A percentile compares a stretch with the other conserved stretches of the same genome.
phyloP scores from a whole-genome alignment of 805 yeast genomes.

The Saccharomycopsis oosterbeekiorum region DNA sequence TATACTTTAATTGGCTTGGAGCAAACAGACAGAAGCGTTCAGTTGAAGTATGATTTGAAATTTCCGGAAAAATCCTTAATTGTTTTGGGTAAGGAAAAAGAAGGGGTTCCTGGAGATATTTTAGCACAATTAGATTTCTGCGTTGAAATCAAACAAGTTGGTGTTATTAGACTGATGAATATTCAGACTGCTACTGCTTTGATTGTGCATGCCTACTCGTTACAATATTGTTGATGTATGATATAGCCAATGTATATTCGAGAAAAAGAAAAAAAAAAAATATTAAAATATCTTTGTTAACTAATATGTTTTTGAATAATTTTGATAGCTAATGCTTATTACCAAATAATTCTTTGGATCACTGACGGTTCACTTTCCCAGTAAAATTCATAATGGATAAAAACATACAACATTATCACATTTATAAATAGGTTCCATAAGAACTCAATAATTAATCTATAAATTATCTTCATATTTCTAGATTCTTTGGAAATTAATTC shows the following conservation, averaged over 20 bases:
- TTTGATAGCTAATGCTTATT: conserved; percentile 13
- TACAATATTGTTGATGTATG: conserved; percentile 13
- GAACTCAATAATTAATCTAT: conserved; percentile 43
- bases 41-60: conserved; percentile 47
- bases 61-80: conserved; percentile 78
- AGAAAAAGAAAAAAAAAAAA: neutral
- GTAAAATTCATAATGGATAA: conserved; percentile 48
- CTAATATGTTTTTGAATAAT: too few species aligned
- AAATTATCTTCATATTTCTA: neutral
- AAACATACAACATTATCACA: conserved; percentile 41
- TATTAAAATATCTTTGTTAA: too few species aligned
- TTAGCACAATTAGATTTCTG: conserved; percentile 77
- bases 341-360: conserved; percentile 86
- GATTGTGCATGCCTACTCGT: conserved; percentile 80
- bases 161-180: conserved; percentile 90
- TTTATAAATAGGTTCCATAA: conserved; percentile 54
- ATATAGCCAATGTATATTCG: neutral
- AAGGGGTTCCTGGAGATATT: conserved; percentile 83
- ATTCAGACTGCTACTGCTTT: conserved; percentile 96
- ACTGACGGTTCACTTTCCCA: conserved; percentile 56
- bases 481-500: conserved; percentile 21
- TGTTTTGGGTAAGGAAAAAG: conserved; percentile 76
- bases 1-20: conserved; percentile 84
- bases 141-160: conserved; percentile 84
- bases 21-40: conserved; percentile 84